Base-by-base conservation (phyloP, 306 rosid genomes). In the Herpetospermum pedunculosum region DNA sequence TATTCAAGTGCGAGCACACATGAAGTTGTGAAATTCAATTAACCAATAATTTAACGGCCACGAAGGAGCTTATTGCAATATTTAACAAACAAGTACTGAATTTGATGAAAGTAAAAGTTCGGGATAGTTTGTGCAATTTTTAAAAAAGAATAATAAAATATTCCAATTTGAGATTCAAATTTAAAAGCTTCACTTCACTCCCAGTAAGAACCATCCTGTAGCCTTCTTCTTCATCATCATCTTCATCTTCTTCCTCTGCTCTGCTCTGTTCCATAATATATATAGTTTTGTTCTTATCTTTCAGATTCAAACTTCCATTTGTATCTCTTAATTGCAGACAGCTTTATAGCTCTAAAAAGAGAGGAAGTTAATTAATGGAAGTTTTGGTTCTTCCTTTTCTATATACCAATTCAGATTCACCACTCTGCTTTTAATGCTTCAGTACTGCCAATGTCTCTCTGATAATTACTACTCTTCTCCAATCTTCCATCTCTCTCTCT, bases 111-210 rank as follows among this genome's bases (percentile, higher is more conserved):
- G n/a, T n/a, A n/a, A n/a, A n/a, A n/a, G n/a, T n/a, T n/a, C n/a
- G n/a, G n/a, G n/a, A n/a, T n/a, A n/a, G n/a, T n/a, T n/a, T n/a
- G n/a, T n/a, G n/a, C n/a, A n/a, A n/a, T n/a, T n/a, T n/a, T n/a
- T n/a, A n/a, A n/a, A n/a, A n/a, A n/a, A n/a, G n/a, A n/a, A n/a
- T n/a, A n/a, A 41, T 25, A 54, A 25, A 69, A 19, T 69, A 19
- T 8, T 34, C 21, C 13, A 53, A 5, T 10, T 47, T 77, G 15
- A 70, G 72, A 70, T 59, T 78, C 79, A 81, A 78, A 75, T 35
- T n/a, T 64, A 64, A 48, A 32, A 2, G 2, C 9, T 16, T 48
- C 53, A 37, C 71, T 64, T 8, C 69, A 19, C 13, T 32, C 8
- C 13, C 41, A 32, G 3, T 4, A 19, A 64, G 71, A 37, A 64